Evolutionary conservation across 441 rosid genomes (phyloP).

Genomic region (Adansonia gregorii): DNA sequence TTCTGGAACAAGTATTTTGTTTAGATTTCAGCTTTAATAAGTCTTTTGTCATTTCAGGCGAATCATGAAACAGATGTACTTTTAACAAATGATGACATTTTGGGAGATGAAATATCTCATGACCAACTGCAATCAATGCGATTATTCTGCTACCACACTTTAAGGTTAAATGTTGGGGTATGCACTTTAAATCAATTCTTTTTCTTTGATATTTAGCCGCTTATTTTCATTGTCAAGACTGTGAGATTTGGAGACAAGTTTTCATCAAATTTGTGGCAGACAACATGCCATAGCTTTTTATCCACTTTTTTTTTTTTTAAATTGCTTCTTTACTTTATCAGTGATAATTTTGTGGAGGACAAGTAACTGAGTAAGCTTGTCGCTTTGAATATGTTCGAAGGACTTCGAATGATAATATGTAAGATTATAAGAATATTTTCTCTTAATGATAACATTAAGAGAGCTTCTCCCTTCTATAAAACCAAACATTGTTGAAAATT

Average conservation of each 20-base stretch:
- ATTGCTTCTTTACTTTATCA: neutral
- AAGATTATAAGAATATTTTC: neutral
- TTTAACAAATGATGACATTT: constrained; percentile 94
- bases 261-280: constrained; percentile 9
- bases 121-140: constrained; percentile 74
- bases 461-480: neutral
- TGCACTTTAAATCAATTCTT: constrained; percentile 29
- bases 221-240: constrained; percentile 3
- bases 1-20: constrained; percentile 1
- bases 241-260: neutral
- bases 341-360: constrained; percentile 16
- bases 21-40: constrained; percentile 4
- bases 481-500: neutral
- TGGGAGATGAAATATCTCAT: constrained; percentile 92
- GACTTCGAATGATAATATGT: constrained; percentile 5
- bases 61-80: constrained; percentile 54
- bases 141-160: constrained; percentile 68
- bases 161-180: constrained; percentile 74
- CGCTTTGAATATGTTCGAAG: neutral
- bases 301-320: neutral
- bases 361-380: neutral
- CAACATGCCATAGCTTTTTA: neutral
- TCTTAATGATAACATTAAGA: constrained; percentile 17
- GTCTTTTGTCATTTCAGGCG: constrained; percentile 50
- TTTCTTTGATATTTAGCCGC: constrained; percentile 19